Percentiles rank a stretch among this genome's conserved stretches.
These are phyloP conservation scores for Leccinum subtestaceum DNA, from an alignment of 768 basidiomycete species.

Conservation along the genomic window DNA sequence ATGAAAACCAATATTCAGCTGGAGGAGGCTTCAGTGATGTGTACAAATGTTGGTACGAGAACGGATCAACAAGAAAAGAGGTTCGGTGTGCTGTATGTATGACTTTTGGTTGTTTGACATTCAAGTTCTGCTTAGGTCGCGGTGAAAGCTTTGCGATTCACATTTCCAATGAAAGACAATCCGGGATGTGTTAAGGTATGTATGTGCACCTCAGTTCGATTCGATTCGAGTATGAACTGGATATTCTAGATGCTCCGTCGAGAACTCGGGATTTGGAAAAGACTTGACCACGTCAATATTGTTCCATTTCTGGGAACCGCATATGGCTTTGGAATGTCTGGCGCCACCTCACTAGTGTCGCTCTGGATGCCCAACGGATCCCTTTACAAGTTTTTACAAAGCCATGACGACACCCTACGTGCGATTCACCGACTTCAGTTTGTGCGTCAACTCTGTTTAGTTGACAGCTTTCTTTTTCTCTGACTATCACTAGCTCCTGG, in stretches of 20 bases:
- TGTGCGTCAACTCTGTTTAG: neutral
- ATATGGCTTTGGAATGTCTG: neutral
- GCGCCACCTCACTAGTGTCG: neutral
- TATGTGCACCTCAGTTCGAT: neutral
- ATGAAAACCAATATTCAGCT: neutral
- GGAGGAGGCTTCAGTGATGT: neutral
- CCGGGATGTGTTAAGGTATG: neutral
- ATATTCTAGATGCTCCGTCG: neutral
- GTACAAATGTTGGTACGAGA: neutral
- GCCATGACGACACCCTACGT: neutral
- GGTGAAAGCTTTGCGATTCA: neutral
- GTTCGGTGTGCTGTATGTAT: too few species aligned
- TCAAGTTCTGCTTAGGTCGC: neutral
- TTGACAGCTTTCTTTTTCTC: neutral
- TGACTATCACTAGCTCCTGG: neutral
- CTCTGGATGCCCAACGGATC: neutral
- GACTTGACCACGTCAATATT: neutral
- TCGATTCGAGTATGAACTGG: neutral
- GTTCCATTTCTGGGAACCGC: neutral
- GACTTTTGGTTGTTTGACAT: too few species aligned
- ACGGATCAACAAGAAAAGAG: neutral
- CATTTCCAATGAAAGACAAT: neutral
- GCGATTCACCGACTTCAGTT: neutral
- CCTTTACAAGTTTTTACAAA: neutral
- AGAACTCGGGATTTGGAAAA: neutral